phyloP scores from a whole-genome alignment of 306 rosid species.

The Rosa lucieae region DNA sequence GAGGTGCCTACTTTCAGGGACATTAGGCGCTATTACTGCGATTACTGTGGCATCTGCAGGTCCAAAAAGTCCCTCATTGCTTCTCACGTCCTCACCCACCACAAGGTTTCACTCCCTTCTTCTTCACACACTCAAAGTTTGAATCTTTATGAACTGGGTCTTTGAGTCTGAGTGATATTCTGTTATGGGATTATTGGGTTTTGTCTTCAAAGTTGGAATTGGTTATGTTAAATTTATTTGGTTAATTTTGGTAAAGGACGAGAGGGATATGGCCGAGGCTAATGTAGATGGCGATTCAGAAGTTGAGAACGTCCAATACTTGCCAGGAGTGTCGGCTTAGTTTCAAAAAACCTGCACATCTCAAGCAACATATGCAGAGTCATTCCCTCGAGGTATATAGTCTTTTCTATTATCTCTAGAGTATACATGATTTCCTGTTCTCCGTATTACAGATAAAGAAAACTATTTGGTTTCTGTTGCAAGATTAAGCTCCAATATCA shows the following conservation, averaged over 20 bases:
- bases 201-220: background rate
- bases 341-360: conserved; percentile 70
- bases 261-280: conserved; percentile 31
- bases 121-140: background rate
- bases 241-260: conserved; percentile 39
- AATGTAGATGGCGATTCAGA: conserved; percentile 16
- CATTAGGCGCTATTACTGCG: conserved; percentile 53
- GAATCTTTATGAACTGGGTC: background rate
- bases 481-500: no score
- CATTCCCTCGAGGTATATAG: conserved; percentile 61
- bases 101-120: conserved; percentile 46
- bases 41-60: conserved; percentile 62
- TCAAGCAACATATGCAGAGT: conserved; percentile 76
- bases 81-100: conserved; percentile 56
- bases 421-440: no score
- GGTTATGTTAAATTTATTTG: background rate
- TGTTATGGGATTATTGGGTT: background rate
- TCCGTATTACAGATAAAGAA: no score
- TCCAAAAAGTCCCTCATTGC: conserved; percentile 60
- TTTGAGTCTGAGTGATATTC: background rate
- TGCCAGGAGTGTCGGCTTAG: conserved; percentile 63
- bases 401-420: no score
- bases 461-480: no score
- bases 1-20: conserved; percentile 46
- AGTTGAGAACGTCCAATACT: conserved; percentile 32